Conservation (phyloP, 139 green algal species). For the Deuterostichococcus epilithicus region DNA sequence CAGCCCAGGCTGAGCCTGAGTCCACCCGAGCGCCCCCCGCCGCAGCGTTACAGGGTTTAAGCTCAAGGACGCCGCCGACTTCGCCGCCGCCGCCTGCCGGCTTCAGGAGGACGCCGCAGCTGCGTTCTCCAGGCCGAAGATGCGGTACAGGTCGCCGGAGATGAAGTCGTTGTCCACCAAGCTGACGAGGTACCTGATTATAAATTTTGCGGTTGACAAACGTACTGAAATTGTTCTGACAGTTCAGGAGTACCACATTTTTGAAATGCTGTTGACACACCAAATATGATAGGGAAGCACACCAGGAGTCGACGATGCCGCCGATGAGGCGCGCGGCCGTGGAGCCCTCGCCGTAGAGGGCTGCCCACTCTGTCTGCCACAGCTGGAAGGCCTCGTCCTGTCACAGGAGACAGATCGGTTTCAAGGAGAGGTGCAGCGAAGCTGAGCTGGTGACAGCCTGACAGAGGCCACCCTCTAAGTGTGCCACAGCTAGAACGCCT, state of each 20-base stretch:
- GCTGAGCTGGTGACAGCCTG: too few species aligned
- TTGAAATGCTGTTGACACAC: too few species aligned
- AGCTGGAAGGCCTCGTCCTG: constrained; percentile 82
- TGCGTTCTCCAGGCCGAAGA: constrained; percentile 36
- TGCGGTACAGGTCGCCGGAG: constrained; percentile 61
- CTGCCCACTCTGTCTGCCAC: constrained; percentile 70
- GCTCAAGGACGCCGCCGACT: too few species aligned
- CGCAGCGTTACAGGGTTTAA: too few species aligned
- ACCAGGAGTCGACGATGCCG: constrained; percentile 48
- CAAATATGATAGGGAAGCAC: background rate
- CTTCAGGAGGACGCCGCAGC: too few species aligned
- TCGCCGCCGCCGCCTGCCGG: too few species aligned
- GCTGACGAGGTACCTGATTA: constrained; percentile 50
- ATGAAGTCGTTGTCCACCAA: constrained; percentile 83
- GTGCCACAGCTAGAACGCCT: too few species aligned
- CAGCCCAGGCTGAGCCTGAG: too few species aligned
- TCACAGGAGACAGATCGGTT: background rate
- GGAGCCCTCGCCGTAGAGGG: constrained; percentile 60
- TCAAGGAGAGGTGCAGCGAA: background rate
- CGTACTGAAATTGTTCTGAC: too few species aligned
- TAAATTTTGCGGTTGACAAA: background rate
- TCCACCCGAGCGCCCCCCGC: too few species aligned
- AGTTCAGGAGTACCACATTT: too few species aligned
- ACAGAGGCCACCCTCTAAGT: too few species aligned
- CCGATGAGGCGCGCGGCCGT: constrained; percentile 47